Base-by-base conservation (phyloP, 2,329 filamentous ascomycete species). In the Colletotrichum sp. region DNA sequence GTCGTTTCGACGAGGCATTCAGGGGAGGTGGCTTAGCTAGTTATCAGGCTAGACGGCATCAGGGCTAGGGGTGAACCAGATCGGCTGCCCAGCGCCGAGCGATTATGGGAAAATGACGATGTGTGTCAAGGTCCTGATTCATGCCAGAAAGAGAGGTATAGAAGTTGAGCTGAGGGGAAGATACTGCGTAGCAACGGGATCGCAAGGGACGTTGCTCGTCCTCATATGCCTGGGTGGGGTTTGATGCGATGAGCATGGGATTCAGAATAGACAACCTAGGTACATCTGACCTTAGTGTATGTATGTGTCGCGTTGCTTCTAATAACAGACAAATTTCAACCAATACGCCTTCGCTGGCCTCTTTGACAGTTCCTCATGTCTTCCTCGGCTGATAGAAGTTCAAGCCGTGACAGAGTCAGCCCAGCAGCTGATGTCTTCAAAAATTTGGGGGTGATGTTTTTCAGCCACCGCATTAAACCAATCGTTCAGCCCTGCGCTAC, bases 401-500 rank as follows among this genome's bases (percentile, higher is more conserved):
- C 8, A 28, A 21, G 21, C n/a, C 9, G 6, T 10, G 55, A 58
- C 6, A 21, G 10, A 48, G 10, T 21, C 13, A 58, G 24, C 24
- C 12, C 9, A 30, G 55, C n/a, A 13, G 43, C n/a, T 10, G 10
- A n/a, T 26, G 68, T 8, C 28, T 13, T 16, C 28, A 38, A 13
- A 55, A 55, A 3, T 7, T 21, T 1, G 16, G 15, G 2, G 15
- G 24, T 38, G 10, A 12, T 32, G n/a, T 18, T 32, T 55, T 15
- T 28, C 5, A 56, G 16, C 30, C 43, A 70, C 48, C 10, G 13
- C 21, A 52, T 68, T 16, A 6, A 64, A 65, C n/a, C 10, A 58
- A 4, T 67, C 30, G 28, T 64, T 52, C 62, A 72, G 69, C 73
- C 73, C 55, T 34, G 48, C 36, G 55, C 73, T 70, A 75, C 38